Evolutionary conservation across 345 rosid genomes (phyloP).

Genomic region (Populus tremula): DNA sequence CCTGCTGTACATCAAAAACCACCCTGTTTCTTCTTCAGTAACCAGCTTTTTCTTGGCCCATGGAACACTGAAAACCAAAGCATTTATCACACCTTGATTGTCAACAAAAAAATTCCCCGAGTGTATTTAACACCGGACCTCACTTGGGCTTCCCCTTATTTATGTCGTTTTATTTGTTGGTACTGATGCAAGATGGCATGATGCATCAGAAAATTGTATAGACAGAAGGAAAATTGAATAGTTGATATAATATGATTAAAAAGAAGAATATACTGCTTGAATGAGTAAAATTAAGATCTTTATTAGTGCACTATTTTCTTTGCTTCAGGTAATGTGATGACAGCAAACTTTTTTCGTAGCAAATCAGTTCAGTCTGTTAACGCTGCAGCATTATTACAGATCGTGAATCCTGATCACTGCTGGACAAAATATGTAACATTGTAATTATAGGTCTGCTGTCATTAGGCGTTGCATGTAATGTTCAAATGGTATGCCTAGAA

Average conservation of each 20-base stretch:
- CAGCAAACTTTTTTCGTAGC: too few relatives aligned
- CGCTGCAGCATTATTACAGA: too few relatives aligned
- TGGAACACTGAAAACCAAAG: not conserved
- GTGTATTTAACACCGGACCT: not conserved
- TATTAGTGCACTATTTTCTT: not conserved
- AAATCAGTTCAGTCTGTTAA: too few relatives aligned
- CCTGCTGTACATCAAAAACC: not conserved
- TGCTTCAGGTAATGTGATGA: not conserved
- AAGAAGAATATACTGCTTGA: not conserved
- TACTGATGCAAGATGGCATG: not conserved
- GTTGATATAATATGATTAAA: not conserved
- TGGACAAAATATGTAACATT: too few relatives aligned
- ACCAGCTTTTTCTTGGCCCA: not conserved
- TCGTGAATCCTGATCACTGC: too few relatives aligned
- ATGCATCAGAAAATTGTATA: slow-evolving; percentile 9
- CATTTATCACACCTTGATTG: not conserved
- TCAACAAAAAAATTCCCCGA: not conserved
- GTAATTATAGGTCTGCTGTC: too few relatives aligned
- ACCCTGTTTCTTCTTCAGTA: not conserved
- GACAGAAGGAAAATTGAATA: not conserved
- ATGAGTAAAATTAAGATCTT: not conserved
- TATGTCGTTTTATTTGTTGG: not conserved
- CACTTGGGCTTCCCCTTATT: not conserved
- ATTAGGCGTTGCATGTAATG: too few relatives aligned
- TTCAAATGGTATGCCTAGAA: too few relatives aligned